Evolutionary conservation across 768 basidiomycete species (phyloP), one percentile per base, ranked within the genome.

Genomic region (Gymnopilus junonius): DNA sequence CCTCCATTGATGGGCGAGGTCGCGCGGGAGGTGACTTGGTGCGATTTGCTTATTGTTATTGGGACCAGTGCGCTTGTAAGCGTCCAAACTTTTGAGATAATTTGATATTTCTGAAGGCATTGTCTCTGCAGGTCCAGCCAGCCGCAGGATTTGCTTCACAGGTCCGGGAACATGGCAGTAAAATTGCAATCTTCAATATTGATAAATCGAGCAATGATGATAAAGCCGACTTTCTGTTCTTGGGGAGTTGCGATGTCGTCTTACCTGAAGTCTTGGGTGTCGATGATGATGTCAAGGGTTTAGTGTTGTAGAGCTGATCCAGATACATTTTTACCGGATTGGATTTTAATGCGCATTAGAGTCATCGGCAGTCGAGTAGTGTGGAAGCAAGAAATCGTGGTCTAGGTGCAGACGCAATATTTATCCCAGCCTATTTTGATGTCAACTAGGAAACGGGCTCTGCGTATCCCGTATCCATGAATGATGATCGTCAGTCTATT

Each of bases 231-330:
- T 85, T 79, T 62, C 60, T 84, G 27, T 83, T 85, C 67, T 62
- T 83, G 5, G 82, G 84, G 0, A 77, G 79, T 17, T 84, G 83
- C 66, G 83, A 84, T 51, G 70, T 71, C 23, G 80, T 75, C 1
- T 69, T 86, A 21, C 78, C 81, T 3, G 65, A 74, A 29, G 78
- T 74, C n/a, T 67, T 83, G 2, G 77, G 71, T 10, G 56, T 75
- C 12, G 53, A 21, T n/a, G 55, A 65, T 31, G 65, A 68, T 42
- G 58, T 65, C 32, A 62, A 58, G 20, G 60, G 23, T 57, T 57
- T 48, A 25, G 27, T 48, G 20, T 14, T 25, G 45, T 27, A 48
- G 15, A 27, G 20, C 20, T 27, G 20, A 15, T 25, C 6, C 12
- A 11, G 15, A 29, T 21, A 48, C 45, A 10, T 6, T 48, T n/a